A percentile compares a stretch with the other conserved stretches of the same genome.
phyloP scores from a whole-genome alignment of 169 alveolate species.

The Plasmodium coatneyi region DNA sequence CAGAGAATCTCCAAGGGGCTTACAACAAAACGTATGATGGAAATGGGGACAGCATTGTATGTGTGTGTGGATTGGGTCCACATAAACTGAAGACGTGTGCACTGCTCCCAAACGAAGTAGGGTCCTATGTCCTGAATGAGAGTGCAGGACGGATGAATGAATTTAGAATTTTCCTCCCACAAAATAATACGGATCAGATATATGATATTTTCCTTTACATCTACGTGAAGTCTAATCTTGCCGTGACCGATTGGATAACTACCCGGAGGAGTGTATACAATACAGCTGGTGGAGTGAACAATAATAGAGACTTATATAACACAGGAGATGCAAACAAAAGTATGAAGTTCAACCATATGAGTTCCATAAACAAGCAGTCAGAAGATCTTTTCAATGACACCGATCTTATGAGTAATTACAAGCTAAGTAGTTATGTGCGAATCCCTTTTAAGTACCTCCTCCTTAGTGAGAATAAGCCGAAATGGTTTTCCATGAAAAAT shows the following conservation, averaged over 20 bases:
- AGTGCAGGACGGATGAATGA: conserved; percentile 86
- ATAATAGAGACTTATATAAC: not conserved
- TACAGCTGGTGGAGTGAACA: not conserved
- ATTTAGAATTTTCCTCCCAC: conserved; percentile 82
- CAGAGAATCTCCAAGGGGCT: not conserved
- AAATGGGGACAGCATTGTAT: conserved; percentile 68
- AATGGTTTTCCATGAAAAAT: conserved; percentile 85
- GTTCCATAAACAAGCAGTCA: conserved; percentile 30
- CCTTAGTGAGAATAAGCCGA: conserved; percentile 86
- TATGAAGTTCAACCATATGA: conserved; percentile 24
- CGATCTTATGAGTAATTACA: conserved; percentile 41
- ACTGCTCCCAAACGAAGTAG: conserved; percentile 73
- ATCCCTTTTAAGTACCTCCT: conserved; percentile 82
- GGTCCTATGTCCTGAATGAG: conserved; percentile 84
- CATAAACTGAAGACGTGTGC: conserved; percentile 63
- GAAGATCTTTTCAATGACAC: conserved; percentile 19
- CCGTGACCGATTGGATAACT: conserved; percentile 77
- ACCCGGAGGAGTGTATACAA: conserved; percentile 13
- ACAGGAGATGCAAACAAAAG: conserved; percentile 1
- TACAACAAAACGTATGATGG: conserved; percentile 19
- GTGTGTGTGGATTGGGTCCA: conserved; percentile 81
- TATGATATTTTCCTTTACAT: conserved; percentile 83
- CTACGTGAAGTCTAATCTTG: conserved; percentile 68
- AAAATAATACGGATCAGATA: conserved; percentile 76
- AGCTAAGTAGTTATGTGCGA: conserved; percentile 43